Evolutionary conservation across 805 yeast species (phyloP), one percentile per base, ranked within the genome.

Genomic region (Pichia manshurica): DNA sequence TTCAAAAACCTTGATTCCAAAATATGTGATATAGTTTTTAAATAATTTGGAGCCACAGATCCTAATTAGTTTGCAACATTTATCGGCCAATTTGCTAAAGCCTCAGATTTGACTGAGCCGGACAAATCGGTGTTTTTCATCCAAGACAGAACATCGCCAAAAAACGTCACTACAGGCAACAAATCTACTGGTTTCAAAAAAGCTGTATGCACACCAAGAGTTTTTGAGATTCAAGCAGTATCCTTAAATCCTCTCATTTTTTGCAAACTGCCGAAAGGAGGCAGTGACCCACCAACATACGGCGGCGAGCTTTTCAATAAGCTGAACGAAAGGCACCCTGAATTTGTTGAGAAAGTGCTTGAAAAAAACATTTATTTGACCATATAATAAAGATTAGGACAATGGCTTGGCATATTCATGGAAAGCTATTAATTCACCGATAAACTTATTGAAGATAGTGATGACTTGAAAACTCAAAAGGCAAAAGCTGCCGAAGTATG

Each of bases 161-260:
- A 46, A 13, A 42, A 47, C 16, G 56, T 56, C 9, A 54, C 52
- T 36, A 35, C 56, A 20, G 56, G 53, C 13, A 52, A 52, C 32
- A 53, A 52, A 49, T 32, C 47, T 10, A 29, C 45, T 40, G 37
- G 54, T 49, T 34, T 46, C 23, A 25, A 50, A 42, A 31, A 53
- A 52, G 44, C 38, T 56, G 29, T 44, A 53, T 34, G 55, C 56
- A 3, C 62, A 59, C 33, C 61, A 58, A 28, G 62, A 59, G 37
- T 57, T 59, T 39, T 58, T 60, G 1, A 49, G 63, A 32, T 59
- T 54, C 42, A 36, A 46, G 7, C 52, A 53, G 6, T 56, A 48
- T 35, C 62, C 63, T 2, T 53, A 55, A 3, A 42, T 57, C 23
- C 47, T 59, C 23, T 50, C 60, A 13, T 60, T 59, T 28, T 60